Evolutionary conservation across 306 rosid genomes (phyloP).

Genomic region (Citrullus amarus): DNA sequence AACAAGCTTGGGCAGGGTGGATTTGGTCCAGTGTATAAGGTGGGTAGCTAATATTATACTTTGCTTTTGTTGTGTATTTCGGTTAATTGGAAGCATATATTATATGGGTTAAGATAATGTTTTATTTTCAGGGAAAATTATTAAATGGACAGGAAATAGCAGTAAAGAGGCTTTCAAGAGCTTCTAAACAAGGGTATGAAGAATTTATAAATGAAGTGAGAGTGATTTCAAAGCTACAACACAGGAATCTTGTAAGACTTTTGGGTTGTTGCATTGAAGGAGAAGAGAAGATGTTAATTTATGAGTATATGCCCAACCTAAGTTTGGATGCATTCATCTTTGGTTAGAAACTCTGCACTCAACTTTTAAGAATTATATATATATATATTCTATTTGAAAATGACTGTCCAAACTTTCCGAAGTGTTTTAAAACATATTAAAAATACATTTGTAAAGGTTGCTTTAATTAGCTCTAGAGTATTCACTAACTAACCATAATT

Average conservation of each 20-base stretch:
- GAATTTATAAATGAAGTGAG: slow-evolving; percentile 37
- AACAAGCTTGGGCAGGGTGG: slow-evolving; percentile 23
- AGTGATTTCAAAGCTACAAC: slow-evolving; percentile 37
- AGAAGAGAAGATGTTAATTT: slow-evolving; percentile 28
- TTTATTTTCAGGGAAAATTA: slow-evolving; percentile 18
- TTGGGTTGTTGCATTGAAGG: slow-evolving; percentile 35
- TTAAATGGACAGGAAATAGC: slow-evolving; percentile 33
- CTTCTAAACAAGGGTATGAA: slow-evolving; percentile 30
- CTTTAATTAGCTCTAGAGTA: neutral
- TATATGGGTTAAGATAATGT: neutral
- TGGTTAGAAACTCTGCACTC: slow-evolving; percentile 8
- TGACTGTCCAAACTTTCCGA: too few species aligned
- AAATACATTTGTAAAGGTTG: too few species aligned
- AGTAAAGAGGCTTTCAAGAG: slow-evolving; percentile 25
- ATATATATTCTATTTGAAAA: too few species aligned
- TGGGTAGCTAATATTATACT: neutral
- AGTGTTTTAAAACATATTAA: too few species aligned
- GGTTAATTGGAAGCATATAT: neutral
- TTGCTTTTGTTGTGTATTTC: neutral
- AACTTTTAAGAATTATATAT: neutral
- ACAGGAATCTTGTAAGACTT: slow-evolving; percentile 35
- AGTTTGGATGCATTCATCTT: slow-evolving; percentile 36
- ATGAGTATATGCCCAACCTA: slow-evolving; percentile 38
- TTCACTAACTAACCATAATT: neutral
- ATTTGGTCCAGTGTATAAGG: slow-evolving; percentile 6